These are phyloP conservation scores for Ehretia macrophylla DNA, from an alignment of 257 asterid genomes.

Conservation along the genomic window DNA sequence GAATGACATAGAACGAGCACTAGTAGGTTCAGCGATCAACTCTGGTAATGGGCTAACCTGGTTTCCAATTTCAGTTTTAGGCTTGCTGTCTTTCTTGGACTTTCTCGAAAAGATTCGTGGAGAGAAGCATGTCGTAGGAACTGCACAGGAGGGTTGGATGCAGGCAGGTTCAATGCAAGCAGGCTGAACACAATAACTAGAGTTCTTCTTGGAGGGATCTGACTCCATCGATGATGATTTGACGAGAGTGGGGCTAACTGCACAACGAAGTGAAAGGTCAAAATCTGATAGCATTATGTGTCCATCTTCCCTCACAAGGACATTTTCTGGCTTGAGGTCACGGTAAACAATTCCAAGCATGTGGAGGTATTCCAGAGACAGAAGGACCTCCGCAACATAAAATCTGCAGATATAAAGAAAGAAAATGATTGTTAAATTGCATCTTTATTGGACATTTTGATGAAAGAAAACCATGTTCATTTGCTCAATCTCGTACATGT, in stretches of 20 bases:
- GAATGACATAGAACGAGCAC: constrained; percentile 45
- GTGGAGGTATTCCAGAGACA: constrained; percentile 34
- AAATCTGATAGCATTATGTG: constrained; percentile 39
- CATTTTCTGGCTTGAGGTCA: constrained; percentile 36
- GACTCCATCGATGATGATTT: constrained; percentile 23
- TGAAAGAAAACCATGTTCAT: too few species aligned
- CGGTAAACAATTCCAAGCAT: constrained; percentile 39
- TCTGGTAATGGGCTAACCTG: constrained; percentile 40
- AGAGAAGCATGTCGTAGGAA: constrained; percentile 34
- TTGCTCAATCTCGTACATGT: too few species aligned
- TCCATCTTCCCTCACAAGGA: constrained; percentile 37
- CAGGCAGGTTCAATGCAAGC: constrained; percentile 32
- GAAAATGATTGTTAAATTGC: neutral
- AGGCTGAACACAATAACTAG: constrained; percentile 30
- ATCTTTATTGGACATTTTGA: neutral
- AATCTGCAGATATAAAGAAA: constrained; percentile 22
- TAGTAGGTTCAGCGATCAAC: constrained; percentile 40
- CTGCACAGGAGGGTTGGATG: constrained; percentile 36
- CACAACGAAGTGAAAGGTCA: constrained; percentile 37
- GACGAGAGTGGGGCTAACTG: constrained; percentile 30
- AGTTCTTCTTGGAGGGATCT: constrained; percentile 24
- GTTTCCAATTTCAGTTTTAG: constrained; percentile 28
- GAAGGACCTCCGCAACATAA: constrained; percentile 36
- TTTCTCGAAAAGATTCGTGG: constrained; percentile 33
- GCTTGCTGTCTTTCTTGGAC: constrained; percentile 29